Conservation (phyloP, 805 yeast species). For the Jamesozyma rosinii region DNA sequence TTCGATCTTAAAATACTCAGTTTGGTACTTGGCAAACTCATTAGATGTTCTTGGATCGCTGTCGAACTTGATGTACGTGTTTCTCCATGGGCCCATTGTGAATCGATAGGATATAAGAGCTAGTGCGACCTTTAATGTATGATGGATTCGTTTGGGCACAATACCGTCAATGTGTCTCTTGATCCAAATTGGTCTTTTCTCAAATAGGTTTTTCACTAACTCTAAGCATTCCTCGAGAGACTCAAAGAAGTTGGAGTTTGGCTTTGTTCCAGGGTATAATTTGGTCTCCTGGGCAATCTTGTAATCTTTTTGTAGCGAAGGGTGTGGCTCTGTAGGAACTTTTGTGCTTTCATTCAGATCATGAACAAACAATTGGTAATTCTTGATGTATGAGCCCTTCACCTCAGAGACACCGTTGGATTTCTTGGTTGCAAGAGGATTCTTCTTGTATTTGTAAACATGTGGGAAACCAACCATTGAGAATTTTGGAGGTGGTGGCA, state of each 20-base stretch:
- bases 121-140: slow-evolving; percentile 58
- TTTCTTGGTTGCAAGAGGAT: slow-evolving; percentile 46
- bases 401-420: slow-evolving; percentile 44
- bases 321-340: slow-evolving; percentile 44
- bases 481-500: slow-evolving; percentile 83
- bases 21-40: slow-evolving; percentile 58
- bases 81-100: slow-evolving; percentile 92
- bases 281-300: slow-evolving; percentile 28
- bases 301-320: slow-evolving; percentile 40
- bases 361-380: slow-evolving; percentile 38
- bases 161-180: slow-evolving; percentile 57
- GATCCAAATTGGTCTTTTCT: slow-evolving; percentile 74
- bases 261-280: slow-evolving; percentile 29
- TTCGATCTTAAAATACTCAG: slow-evolving; percentile 60
- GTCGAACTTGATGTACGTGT: slow-evolving; percentile 70
- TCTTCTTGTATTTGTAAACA: slow-evolving; percentile 67
- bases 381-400: slow-evolving; percentile 35
- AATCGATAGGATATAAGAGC: slow-evolving; percentile 78
- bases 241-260: slow-evolving; percentile 27
- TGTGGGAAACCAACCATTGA: slow-evolving; percentile 70
- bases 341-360: slow-evolving; percentile 37
- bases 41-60: slow-evolving; percentile 58
- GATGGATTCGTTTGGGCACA: slow-evolving; percentile 37
- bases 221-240: slow-evolving; percentile 24
- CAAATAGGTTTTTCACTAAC: slow-evolving; percentile 41